These are phyloP conservation scores for Litchi chinensis DNA, from an alignment of 345 rosid genomes.

Conservation along the genomic window DNA sequence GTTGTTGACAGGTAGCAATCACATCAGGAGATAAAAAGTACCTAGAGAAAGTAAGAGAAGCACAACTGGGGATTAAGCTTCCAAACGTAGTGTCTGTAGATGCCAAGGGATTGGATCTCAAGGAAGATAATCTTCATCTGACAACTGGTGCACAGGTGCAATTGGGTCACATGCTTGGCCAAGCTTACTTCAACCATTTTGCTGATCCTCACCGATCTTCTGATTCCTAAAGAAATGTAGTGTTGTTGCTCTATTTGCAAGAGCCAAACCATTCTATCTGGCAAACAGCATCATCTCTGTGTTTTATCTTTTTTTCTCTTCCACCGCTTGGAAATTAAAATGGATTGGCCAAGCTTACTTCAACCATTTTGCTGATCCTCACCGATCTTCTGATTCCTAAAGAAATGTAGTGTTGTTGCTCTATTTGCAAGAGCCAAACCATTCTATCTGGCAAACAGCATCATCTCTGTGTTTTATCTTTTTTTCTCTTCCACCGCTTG, in stretches of 20 bases:
- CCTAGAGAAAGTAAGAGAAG: conserved; percentile 72
- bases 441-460: background rate
- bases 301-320: no score
- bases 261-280: background rate
- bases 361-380: conserved; percentile 27
- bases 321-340: no score
- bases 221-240: background rate
- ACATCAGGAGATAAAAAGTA: conserved; percentile 65
- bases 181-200: conserved; percentile 55
- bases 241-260: background rate
- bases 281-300: no score
- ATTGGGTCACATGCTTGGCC: conserved; percentile 74
- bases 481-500: no score
- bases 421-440: background rate
- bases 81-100: conserved; percentile 71
- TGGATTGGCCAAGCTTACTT: conserved; percentile 76
- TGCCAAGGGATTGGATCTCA: conserved; percentile 70
- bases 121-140: conserved; percentile 75
- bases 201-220: background rate
- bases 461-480: no score
- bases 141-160: conserved; percentile 69
- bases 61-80: conserved; percentile 57
- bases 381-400: background rate
- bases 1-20: conserved; percentile 62
- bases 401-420: background rate